Evolutionary conservation across 1,284 basidiomycete species (phyloP), one percentile per base, ranked within the genome.

Genomic region (Rhodotorula sp.): DNA sequence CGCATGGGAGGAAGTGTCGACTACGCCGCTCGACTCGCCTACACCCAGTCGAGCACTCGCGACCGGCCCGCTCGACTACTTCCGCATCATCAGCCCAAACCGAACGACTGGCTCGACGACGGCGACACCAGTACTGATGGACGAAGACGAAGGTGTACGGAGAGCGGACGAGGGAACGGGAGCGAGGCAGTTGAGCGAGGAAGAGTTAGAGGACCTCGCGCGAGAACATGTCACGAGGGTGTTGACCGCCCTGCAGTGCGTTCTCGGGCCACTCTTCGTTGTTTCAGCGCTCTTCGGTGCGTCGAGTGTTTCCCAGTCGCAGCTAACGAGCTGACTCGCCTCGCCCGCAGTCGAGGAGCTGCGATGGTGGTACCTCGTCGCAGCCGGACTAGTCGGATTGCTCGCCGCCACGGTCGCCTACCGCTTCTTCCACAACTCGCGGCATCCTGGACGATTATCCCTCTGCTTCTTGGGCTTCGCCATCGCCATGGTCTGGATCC

Each of bases 401-500:
- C 79, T 84, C 4, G 79, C 84, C 0, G 88, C 84, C 0, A 78
- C 83, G 4, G 79, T 89, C 2, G 88, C 90, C 2, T 80, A 86
- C n/a, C 78, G 85, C 0, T 88, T 88, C 78, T 85, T 87, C 2
- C 84, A 85, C 4, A 84, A 85, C 62, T 89, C 89, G 1, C 82
- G 84, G 10, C 84, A 87, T 64, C 83, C 85, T 0, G 81, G 85
- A 3, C 86, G 87, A 64, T 85, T 87, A 61, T 84, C 91, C 79
- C 85, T 92, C 24, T 94, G 91, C 78, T 89, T 88, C 49, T 88
- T 92, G 83, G 94, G 94, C 1, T 97, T 97, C 81, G 81, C 89
- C 44, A 89, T 94, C 49, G 85, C 92, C 20, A 87, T 95, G 76
- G 88, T 96, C 8, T 96, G 94, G 94, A 95, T 96, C 76, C 92